These are phyloP conservation scores for Apophysomyces trapeziformis DNA, from an alignment of 371 early-diverging fungal genomes.

Conservation along the genomic window DNA sequence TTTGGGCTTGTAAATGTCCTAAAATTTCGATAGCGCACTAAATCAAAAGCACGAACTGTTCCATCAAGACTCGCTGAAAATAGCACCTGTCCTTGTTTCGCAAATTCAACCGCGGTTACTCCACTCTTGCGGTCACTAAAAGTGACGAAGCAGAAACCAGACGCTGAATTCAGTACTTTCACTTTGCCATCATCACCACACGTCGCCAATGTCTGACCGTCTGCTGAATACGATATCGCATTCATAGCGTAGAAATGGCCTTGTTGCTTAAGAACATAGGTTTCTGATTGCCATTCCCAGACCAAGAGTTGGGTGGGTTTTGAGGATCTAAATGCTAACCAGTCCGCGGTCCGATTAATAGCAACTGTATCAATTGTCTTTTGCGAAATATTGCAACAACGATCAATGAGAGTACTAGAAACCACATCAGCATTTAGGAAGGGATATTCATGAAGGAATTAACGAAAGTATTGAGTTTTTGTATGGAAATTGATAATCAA, in stretches of 20 bases:
- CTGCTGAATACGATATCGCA: too few species aligned
- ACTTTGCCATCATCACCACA: too few species aligned
- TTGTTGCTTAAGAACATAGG: too few species aligned
- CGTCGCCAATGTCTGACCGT: too few species aligned
- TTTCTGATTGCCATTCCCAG: too few species aligned
- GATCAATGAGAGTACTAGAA: too few species aligned
- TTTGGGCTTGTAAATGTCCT: conserved; percentile 95
- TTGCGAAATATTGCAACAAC: conserved; percentile 82
- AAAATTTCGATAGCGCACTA: conserved; percentile 97
- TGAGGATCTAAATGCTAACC: conserved; percentile 95
- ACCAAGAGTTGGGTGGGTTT: conserved; percentile 93
- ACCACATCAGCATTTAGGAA: conserved; percentile 29
- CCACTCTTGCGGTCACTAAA: too few species aligned
- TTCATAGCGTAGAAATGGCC: too few species aligned
- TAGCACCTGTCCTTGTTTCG: conserved; percentile 90
- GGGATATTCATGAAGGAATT: conserved; percentile 72
- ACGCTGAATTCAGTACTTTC: too few species aligned
- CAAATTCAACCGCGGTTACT: conserved; percentile 87
- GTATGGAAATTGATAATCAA: conserved; percentile 61
- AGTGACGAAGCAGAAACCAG: too few species aligned
- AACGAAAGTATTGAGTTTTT: conserved; percentile 64
- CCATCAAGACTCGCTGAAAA: conserved; percentile 96
- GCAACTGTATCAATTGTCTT: conserved; percentile 87
- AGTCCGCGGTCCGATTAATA: conserved; percentile 92
- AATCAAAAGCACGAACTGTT: conserved; percentile 97